phyloP scores from a whole-genome alignment of 495 filamentous ascomycete genomes.

The Penicillium alfredii region DNA sequence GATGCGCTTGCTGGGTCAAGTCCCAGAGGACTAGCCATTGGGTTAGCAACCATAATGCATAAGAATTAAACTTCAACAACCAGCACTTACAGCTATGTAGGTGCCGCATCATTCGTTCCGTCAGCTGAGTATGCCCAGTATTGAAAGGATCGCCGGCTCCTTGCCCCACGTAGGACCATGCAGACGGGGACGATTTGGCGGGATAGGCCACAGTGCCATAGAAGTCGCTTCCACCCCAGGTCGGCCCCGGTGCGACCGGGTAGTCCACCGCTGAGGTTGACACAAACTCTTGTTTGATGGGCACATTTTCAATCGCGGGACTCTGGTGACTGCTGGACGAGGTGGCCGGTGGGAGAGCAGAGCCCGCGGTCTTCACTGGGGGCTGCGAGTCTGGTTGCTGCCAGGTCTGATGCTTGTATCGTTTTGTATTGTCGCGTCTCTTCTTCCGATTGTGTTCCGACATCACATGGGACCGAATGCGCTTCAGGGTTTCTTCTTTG shows the following conservation, averaged over 20 bases:
- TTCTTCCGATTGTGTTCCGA: constrained; percentile 48
- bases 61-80: not conserved
- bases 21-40: constrained; percentile 32
- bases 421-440: constrained; percentile 38
- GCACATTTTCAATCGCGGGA: constrained; percentile 5
- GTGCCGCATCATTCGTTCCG: constrained; percentile 40
- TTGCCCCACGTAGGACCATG: constrained; percentile 27
- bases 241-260: constrained; percentile 4
- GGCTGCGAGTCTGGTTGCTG: constrained; percentile 40
- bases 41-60: constrained; percentile 17
- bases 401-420: constrained; percentile 41
- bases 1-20: constrained; percentile 37
- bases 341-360: constrained; percentile 12
- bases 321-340: constrained; percentile 9
- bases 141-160: constrained; percentile 40
- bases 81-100: constrained; percentile 35
- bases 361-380: constrained; percentile 23
- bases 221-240: constrained; percentile 9
- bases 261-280: constrained; percentile 3
- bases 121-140: constrained; percentile 35
- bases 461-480: constrained; percentile 48
- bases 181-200: constrained; percentile 1
- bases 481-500: constrained; percentile 42
- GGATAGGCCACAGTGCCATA: constrained; percentile 12
- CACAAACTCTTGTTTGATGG: constrained; percentile 11